Evolutionary conservation across 2,329 filamentous ascomycete genomes (phyloP).

Genomic region (Aureobasidium lini): DNA sequence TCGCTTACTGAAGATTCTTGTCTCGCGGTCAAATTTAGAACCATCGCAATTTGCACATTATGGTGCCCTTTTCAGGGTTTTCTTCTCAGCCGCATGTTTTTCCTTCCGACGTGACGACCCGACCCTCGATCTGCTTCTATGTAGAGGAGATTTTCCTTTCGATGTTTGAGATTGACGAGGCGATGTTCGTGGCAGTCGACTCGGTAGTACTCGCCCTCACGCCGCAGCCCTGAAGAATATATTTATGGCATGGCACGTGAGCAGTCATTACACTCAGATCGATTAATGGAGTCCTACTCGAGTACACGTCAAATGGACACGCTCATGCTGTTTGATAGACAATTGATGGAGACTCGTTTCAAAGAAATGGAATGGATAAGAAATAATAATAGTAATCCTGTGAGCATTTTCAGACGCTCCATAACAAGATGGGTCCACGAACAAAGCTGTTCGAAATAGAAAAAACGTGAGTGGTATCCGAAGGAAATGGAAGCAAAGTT

Average conservation of each 20-base stretch:
- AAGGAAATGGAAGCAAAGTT: background rate
- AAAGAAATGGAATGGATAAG: background rate
- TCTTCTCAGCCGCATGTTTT: background rate
- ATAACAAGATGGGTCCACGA: background rate
- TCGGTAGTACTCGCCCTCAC: background rate
- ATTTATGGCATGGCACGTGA: background rate
- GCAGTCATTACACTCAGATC: no score
- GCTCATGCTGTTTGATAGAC: no score
- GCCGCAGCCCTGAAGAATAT: background rate
- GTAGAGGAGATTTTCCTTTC: background rate
- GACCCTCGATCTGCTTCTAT: background rate
- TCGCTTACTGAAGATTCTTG: background rate
- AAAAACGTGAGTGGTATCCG: slow-evolving; percentile 10
- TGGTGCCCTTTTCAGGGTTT: background rate
- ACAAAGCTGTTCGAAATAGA: background rate
- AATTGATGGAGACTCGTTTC: background rate
- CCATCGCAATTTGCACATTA: background rate
- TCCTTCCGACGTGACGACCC: background rate
- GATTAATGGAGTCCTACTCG: no score
- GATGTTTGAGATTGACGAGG: background rate
- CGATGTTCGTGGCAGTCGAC: background rate
- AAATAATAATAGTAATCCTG: background rate
- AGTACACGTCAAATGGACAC: no score
- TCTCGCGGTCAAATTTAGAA: slow-evolving; percentile 1
- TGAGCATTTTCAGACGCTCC: background rate